phyloP scores from a whole-genome alignment of 306 rosid species.

The Prosopis cineraria region DNA sequence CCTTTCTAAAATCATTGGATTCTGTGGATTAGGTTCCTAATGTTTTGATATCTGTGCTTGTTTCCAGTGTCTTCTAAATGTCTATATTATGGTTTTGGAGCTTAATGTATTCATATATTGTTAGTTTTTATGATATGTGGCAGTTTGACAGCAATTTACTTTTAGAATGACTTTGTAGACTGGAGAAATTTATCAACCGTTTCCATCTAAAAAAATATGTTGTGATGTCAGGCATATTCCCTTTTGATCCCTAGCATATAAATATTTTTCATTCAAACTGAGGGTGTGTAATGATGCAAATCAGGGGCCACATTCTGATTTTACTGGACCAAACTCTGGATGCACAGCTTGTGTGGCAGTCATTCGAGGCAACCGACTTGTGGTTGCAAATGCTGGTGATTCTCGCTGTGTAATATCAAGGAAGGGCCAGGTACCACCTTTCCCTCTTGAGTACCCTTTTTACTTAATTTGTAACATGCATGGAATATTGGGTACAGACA shows the following conservation, averaged over 20 bases:
- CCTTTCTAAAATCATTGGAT: constrained; percentile 25
- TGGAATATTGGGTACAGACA: constrained; percentile 7
- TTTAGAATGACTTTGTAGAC: background rate
- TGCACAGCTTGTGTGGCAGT: constrained; percentile 95
- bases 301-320: constrained; percentile 97
- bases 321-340: constrained; percentile 82
- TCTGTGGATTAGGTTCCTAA: constrained; percentile 12
- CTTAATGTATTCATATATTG: background rate
- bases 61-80: constrained; percentile 16
- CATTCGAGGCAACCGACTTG: constrained; percentile 62
- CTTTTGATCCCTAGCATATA: constrained; percentile 1
- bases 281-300: constrained; percentile 39
- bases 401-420: constrained; percentile 90
- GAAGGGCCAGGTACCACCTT: constrained; percentile 81
- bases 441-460: background rate
- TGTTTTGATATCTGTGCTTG: constrained; percentile 21
- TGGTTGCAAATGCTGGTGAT: constrained; percentile 98
- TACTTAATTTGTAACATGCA: constrained; percentile 5
- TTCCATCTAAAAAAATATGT: constrained; percentile 1
- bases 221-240: constrained; percentile 19
- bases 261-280: constrained; percentile 33
- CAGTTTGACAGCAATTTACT: constrained; percentile 17
- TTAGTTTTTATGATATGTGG: background rate
- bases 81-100: background rate
- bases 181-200: constrained; percentile 13